Conservation (phyloP, 2,329 filamentous ascomycete species). For the Lizonia empirigonia region DNA sequence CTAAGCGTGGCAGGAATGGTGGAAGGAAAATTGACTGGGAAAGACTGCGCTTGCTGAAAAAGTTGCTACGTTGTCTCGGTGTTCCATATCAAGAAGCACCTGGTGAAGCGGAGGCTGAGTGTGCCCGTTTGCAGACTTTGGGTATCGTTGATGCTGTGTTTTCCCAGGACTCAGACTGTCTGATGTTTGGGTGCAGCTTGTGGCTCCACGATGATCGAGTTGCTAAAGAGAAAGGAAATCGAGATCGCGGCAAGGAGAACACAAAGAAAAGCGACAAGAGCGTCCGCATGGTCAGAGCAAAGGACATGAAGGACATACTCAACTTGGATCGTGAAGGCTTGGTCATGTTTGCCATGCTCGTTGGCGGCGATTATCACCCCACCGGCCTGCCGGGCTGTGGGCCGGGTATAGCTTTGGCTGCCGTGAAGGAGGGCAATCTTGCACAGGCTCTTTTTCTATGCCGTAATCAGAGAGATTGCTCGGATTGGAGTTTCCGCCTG, state of each 20-base stretch:
- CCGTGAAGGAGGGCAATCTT: slow-evolving; percentile 34
- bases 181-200: slow-evolving; percentile 56
- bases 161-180: slow-evolving; percentile 54
- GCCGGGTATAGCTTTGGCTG: slow-evolving; percentile 32
- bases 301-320: slow-evolving; percentile 32
- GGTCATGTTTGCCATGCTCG: slow-evolving; percentile 50
- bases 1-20: slow-evolving; percentile 42
- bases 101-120: slow-evolving; percentile 57
- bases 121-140: slow-evolving; percentile 51
- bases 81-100: slow-evolving; percentile 54
- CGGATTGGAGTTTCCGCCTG: slow-evolving; percentile 36
- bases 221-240: slow-evolving; percentile 29
- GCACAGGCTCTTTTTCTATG: slow-evolving; percentile 37
- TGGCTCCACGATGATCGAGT: slow-evolving; percentile 48
- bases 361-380: slow-evolving; percentile 51
- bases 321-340: slow-evolving; percentile 46
- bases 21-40: slow-evolving; percentile 44
- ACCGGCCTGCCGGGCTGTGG: slow-evolving; percentile 49
- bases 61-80: slow-evolving; percentile 47
- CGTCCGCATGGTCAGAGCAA: slow-evolving; percentile 41
- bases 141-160: slow-evolving; percentile 57
- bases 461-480: slow-evolving; percentile 26
- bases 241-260: slow-evolving; percentile 34
- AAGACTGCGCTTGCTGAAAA: slow-evolving; percentile 41
- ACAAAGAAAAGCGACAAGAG: slow-evolving; percentile 39